These are phyloP conservation scores for Solanum sitiens DNA, from an alignment of 257 asterid species.

Conservation along the genomic window DNA sequence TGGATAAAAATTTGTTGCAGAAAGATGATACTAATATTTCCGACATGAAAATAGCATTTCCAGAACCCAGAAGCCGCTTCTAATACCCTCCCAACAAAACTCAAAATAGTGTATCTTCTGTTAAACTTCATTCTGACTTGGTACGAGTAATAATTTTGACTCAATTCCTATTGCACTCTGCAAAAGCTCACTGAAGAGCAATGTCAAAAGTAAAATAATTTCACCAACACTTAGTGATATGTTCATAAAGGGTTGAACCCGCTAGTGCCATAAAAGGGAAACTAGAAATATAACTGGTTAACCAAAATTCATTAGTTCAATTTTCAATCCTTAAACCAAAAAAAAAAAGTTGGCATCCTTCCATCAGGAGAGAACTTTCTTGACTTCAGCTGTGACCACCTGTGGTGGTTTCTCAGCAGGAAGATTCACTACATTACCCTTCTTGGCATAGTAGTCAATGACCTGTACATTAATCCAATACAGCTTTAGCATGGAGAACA, in stretches of 20 bases:
- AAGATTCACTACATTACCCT: slow-evolving; percentile 53
- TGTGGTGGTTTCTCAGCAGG: slow-evolving; percentile 74
- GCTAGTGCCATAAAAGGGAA: neutral
- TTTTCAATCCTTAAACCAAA: neutral
- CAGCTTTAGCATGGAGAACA: neutral
- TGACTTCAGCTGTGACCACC: slow-evolving; percentile 52
- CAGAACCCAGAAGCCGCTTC: neutral
- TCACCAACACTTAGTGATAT: neutral
- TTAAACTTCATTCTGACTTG: neutral
- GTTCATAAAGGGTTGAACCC: neutral
- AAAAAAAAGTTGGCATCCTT: neutral
- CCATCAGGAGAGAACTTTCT: slow-evolving; percentile 53
- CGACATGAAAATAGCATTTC: neutral
- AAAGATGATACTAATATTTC: neutral
- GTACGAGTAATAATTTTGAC: neutral
- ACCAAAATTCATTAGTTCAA: neutral
- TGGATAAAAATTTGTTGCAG: neutral
- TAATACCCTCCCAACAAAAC: neutral
- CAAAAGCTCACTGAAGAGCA: neutral
- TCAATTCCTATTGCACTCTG: neutral
- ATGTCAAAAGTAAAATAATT: neutral
- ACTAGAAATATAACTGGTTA: neutral
- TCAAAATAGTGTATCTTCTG: neutral
- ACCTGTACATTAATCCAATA: slow-evolving; percentile 32
- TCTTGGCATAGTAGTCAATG: slow-evolving; percentile 46